Base-by-base conservation (phyloP, 2,329 filamentous ascomycete genomes). In the Lasiodiplodia theobromae region DNA sequence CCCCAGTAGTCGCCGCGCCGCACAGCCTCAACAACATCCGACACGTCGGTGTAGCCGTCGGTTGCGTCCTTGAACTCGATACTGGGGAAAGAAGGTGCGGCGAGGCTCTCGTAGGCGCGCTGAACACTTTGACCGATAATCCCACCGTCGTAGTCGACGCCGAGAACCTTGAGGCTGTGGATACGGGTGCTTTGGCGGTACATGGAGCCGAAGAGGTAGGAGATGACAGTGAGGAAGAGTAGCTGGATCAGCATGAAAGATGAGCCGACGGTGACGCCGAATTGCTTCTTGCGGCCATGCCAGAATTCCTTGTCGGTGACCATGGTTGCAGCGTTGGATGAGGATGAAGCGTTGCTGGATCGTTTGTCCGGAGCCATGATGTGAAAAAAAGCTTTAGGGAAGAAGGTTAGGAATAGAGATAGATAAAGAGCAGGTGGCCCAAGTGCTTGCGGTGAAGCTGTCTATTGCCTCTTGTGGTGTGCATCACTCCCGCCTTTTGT, bases 141-240 rank as follows among this genome's bases (percentile, higher is more conserved):
- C 8, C 78, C 77, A 11, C 73, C 74, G 68, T 82, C 80, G 65
- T 81, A 81, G 71, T 82, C 80, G 51, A 82, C 77, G 21, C 77
- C 79, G 16, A 76, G 69, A 16, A 82, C 68, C 23, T 76, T 75
- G 18, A 82, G 69, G 52, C 78, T 77, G 68, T 81, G 78, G 5
- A 72, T 71, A 56, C 78, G 77, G 1, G 67, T 67, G 4, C 38
- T 71, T 57, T 80, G 74, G 34, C 79, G 74, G 69, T 75, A 82
- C 4, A 82, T 68, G 6, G 79, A 76, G 12, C 79, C 81, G 38
- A 79, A 81, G 3, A 80, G 67, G 63, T 79, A 82, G 23, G 71
- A 74, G 69, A 80, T 78, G 0, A 78, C 71, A 6, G 69, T 72
- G 0, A 82, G 73, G 64, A 82, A 81, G 12, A 82, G 74, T 1